Conservation (phyloP, 768 basidiomycete genomes). For the Suillus clintonianus region DNA sequence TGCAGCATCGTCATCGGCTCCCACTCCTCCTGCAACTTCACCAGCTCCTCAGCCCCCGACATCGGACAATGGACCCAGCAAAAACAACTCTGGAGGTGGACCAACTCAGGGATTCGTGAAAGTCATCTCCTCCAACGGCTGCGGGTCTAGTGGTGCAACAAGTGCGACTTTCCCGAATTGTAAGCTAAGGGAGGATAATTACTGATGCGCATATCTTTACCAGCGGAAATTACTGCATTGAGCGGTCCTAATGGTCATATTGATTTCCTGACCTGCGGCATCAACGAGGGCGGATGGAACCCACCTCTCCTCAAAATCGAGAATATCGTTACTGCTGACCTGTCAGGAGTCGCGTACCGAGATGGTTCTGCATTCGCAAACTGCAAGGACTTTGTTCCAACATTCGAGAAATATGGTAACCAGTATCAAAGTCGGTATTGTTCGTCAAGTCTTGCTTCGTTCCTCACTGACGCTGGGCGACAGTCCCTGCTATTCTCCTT, state of each 20-base stretch:
- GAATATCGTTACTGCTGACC: slow-evolving; percentile 49
- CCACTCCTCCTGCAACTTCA: background rate
- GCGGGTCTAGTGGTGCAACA: slow-evolving; percentile 54
- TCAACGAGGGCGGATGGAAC: slow-evolving; percentile 64
- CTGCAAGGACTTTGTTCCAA: slow-evolving; percentile 49
- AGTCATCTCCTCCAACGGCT: slow-evolving; percentile 34
- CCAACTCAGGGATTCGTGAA: slow-evolving; percentile 28
- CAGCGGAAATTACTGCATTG: slow-evolving; percentile 50
- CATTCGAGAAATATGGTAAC: slow-evolving; percentile 64
- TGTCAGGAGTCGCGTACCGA: slow-evolving; percentile 50
- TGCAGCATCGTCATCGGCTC: background rate
- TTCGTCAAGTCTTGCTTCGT: slow-evolving; percentile 4
- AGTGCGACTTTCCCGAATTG: slow-evolving; percentile 32
- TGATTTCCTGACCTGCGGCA: slow-evolving; percentile 78
- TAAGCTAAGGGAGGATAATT: background rate
- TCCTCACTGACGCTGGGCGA: background rate
- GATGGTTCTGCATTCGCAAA: slow-evolving; percentile 56
- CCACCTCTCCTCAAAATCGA: slow-evolving; percentile 62
- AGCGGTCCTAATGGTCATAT: slow-evolving; percentile 73
- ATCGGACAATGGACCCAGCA: background rate
- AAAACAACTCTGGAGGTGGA: slow-evolving; percentile 11
- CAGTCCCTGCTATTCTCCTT: slow-evolving; percentile 74
- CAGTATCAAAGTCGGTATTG: slow-evolving; percentile 40
- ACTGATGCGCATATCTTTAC: slow-evolving; percentile 6
- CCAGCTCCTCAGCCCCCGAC: slow-evolving; percentile 3